phyloP scores from a whole-genome alignment of 2,329 filamentous ascomycete genomes.

The Pyrenochaeta sp. region DNA sequence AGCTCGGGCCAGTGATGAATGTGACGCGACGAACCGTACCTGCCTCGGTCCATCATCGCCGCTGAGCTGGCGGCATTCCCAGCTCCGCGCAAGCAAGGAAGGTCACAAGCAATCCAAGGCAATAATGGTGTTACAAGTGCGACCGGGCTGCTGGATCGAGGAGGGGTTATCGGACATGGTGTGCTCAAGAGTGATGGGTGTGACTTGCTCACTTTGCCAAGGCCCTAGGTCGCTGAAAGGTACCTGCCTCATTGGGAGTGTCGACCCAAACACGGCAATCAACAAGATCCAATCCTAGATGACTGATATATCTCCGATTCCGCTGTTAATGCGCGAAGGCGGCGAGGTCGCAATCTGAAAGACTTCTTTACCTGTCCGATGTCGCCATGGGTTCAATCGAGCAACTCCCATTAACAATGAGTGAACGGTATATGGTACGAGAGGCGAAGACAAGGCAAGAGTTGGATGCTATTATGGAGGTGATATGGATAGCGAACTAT shows the following conservation, averaged over 20 bases:
- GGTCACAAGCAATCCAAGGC: conserved; percentile 27
- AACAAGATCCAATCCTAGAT: conserved; percentile 30
- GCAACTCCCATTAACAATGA: conserved; percentile 22
- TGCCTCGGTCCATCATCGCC: conserved; percentile 12
- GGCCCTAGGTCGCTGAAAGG: conserved; percentile 25
- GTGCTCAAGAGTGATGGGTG: conserved; percentile 21
- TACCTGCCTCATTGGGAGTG: conserved; percentile 35
- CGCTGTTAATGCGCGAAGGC: conserved; percentile 30
- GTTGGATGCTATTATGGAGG: conserved; percentile 40
- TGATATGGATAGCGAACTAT: conserved; percentile 48
- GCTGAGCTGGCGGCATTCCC: conserved; percentile 15
- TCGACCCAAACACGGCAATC: conserved; percentile 33
- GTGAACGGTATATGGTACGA: conserved; percentile 34
- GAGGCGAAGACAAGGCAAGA: conserved; percentile 38
- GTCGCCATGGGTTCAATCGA: conserved; percentile 31
- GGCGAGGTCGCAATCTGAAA: conserved; percentile 18
- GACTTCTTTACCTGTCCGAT: conserved; percentile 25
- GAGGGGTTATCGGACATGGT: conserved; percentile 28
- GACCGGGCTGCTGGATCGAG: conserved; percentile 23
- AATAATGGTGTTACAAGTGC: conserved; percentile 33
- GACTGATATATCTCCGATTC: conserved; percentile 34
- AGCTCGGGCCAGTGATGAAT: conserved; percentile 39
- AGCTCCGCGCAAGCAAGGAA: conserved; percentile 32
- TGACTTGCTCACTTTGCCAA: conserved; percentile 34
- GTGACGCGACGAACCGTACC: conserved; percentile 17